phyloP scores from a whole-genome alignment of 2,329 filamentous ascomycete species.

The Sordariomycetes sp. region DNA sequence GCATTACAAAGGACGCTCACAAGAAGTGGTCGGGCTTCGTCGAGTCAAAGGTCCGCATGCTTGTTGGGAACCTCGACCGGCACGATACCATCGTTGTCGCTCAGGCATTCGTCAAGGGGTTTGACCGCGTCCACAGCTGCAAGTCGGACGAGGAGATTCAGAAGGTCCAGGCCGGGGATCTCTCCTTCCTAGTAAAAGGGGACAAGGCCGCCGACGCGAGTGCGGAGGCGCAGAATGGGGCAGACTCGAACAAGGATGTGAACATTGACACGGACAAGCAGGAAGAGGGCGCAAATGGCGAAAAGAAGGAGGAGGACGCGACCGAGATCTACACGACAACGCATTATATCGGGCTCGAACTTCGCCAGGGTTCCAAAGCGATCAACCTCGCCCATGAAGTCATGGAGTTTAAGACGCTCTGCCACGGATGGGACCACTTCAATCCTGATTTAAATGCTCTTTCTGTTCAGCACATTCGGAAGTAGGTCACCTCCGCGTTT shows the following conservation, averaged over 20 bases:
- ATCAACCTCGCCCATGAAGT: slow-evolving; percentile 74
- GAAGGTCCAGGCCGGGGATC: slow-evolving; percentile 39
- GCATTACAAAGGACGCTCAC: slow-evolving; percentile 71
- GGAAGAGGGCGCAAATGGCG: slow-evolving; percentile 4
- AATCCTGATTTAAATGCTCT: slow-evolving; percentile 64
- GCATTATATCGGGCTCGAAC: slow-evolving; percentile 82
- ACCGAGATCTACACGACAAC: slow-evolving; percentile 66
- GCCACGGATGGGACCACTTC: slow-evolving; percentile 63
- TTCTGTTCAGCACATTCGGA: slow-evolving; percentile 71
- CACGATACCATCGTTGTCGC: slow-evolving; percentile 71
- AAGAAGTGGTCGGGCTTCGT: slow-evolving; percentile 84
- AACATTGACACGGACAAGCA: slow-evolving; percentile 9
- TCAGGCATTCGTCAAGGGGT: slow-evolving; percentile 86
- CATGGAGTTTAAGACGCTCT: slow-evolving; percentile 73
- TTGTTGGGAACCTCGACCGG: slow-evolving; percentile 72
- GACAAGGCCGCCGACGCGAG: slow-evolving; percentile 36
- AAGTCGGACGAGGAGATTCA: slow-evolving; percentile 36
- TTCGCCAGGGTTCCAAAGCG: slow-evolving; percentile 62
- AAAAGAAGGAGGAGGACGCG: slow-evolving; percentile 11
- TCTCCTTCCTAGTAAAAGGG: slow-evolving; percentile 28
- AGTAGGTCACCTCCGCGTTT: slow-evolving; percentile 39
- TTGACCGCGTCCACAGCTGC: slow-evolving; percentile 68
- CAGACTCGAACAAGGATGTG: slow-evolving; percentile 12
- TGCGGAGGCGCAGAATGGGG: slow-evolving; percentile 18
- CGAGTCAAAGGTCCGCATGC: slow-evolving; percentile 79